phyloP scores from a whole-genome alignment of 805 yeast genomes.

The Metschnikowia noctiluminum region DNA sequence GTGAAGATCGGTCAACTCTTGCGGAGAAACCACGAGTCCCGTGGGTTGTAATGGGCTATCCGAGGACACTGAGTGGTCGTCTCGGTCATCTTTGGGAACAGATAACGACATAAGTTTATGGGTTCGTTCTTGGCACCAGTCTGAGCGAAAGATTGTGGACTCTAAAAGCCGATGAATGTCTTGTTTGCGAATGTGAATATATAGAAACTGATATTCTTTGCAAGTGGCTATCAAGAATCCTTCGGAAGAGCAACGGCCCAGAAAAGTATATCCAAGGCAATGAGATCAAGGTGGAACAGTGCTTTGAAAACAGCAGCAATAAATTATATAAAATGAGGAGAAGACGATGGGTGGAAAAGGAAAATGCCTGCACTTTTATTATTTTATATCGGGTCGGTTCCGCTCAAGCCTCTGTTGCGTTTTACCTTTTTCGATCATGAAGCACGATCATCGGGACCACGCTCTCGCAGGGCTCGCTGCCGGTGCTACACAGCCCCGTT shows the following conservation, averaged over 20 bases:
- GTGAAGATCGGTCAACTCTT: constrained; percentile 46
- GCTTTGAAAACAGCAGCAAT: background rate
- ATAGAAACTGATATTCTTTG: background rate
- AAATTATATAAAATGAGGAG: too few species aligned
- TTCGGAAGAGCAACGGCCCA: too few species aligned
- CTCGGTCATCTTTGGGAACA: constrained; percentile 15
- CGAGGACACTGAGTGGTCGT: constrained; percentile 15
- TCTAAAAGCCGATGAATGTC: background rate
- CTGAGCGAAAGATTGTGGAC: background rate
- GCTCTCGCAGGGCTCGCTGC: constrained; percentile 10
- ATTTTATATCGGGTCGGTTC: background rate
- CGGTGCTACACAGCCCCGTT: constrained; percentile 16
- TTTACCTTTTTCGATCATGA: constrained; percentile 4
- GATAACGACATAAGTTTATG: constrained; percentile 14
- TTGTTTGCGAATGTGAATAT: background rate
- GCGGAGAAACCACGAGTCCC: constrained; percentile 16
- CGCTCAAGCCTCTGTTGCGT: background rate
- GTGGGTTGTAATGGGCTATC: constrained; percentile 18
- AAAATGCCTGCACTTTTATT: constrained; percentile 5
- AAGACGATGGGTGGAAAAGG: background rate
- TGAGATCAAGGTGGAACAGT: background rate
- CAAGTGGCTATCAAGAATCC: background rate
- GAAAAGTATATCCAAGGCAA: background rate
- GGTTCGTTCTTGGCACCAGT: background rate
- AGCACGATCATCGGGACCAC: constrained; percentile 2